A percentile compares a stretch with the other conserved stretches of the same genome.
phyloP scores from a whole-genome alignment of 2,329 filamentous ascomycete genomes.

The Plenodomus biglobosus region DNA sequence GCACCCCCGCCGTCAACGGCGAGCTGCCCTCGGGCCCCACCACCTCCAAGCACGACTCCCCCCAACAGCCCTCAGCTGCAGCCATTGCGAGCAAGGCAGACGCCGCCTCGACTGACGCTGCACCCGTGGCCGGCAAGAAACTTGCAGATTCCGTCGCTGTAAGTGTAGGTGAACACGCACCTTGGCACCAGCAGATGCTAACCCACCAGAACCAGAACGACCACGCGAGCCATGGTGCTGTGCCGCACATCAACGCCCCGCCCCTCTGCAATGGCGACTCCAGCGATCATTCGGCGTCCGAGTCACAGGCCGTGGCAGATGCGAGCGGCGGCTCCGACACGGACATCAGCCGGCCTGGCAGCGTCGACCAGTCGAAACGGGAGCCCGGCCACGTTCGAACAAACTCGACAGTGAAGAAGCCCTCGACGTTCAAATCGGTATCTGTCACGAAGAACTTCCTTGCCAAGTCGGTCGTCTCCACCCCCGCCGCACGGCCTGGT shows the following conservation, averaged over 20 bases:
- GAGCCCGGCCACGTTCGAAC: constrained; percentile 62
- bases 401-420: constrained; percentile 66
- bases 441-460: constrained; percentile 85
- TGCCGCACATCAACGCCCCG: constrained; percentile 23
- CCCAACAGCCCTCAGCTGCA: constrained; percentile 44
- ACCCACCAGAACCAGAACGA: constrained; percentile 10
- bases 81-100: constrained; percentile 27
- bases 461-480: constrained; percentile 66
- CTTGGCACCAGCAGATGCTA: constrained; percentile 13
- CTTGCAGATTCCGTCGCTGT: constrained; percentile 20
- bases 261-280: constrained; percentile 41
- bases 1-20: constrained; percentile 56
- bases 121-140: constrained; percentile 20
- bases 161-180: constrained; percentile 18
- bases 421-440: constrained; percentile 78
- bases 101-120: constrained; percentile 17
- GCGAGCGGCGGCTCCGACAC: constrained; percentile 76
- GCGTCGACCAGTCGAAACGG: constrained; percentile 54
- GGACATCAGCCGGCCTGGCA: constrained; percentile 65
- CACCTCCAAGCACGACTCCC: constrained; percentile 30
- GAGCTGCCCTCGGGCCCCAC: constrained; percentile 43
- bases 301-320: constrained; percentile 59
- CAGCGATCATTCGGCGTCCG: constrained; percentile 36
- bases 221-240: constrained; percentile 13
- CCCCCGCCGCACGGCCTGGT: constrained; percentile 53